A percentile compares a stretch with the other conserved stretches of the same genome.
phyloP scores from a whole-genome alignment of 176 grass and related monocot species.

The Musa schizocarpa region DNA sequence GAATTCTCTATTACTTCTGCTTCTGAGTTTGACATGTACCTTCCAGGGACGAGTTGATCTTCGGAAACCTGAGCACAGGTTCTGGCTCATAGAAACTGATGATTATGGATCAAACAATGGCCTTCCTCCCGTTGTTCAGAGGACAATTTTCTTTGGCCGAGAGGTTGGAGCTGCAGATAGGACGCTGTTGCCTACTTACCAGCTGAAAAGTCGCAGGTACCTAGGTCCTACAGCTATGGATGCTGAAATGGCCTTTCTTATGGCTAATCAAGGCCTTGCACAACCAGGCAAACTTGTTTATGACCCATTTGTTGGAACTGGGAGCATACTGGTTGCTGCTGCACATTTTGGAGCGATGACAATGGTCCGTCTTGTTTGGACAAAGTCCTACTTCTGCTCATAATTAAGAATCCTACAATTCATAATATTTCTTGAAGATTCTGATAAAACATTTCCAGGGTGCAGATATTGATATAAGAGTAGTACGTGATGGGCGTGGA shows the following conservation, averaged over 20 bases:
- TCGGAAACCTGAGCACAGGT: constrained; percentile 68
- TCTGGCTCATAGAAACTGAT: constrained; percentile 89
- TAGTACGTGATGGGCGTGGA: constrained; percentile 84
- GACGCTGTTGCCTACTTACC: constrained; percentile 76
- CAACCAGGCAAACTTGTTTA: constrained; percentile 66
- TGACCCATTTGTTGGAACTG: constrained; percentile 92
- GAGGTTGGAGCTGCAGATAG: constrained; percentile 83
- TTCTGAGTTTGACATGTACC: neutral
- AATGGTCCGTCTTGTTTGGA: constrained; percentile 51
- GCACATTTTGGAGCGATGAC: constrained; percentile 97
- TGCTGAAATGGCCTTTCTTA: constrained; percentile 88
- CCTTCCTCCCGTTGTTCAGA: constrained; percentile 73
- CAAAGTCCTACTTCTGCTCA: neutral
- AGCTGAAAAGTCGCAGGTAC: constrained; percentile 87
- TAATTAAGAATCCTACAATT: neutral
- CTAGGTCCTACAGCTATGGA: constrained; percentile 93
- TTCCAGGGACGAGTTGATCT: constrained; percentile 79
- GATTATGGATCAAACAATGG: constrained; percentile 80
- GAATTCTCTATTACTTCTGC: neutral
- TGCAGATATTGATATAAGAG: constrained; percentile 99
- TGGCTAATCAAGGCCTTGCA: constrained; percentile 82
- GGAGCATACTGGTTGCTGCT: constrained; percentile 85
- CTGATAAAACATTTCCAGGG: constrained; percentile 58
- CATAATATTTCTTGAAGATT: constrained; percentile 14
- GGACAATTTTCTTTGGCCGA: constrained; percentile 69